Evolutionary conservation across 345 rosid genomes (phyloP).

Genomic region (Turritis glabra): DNA sequence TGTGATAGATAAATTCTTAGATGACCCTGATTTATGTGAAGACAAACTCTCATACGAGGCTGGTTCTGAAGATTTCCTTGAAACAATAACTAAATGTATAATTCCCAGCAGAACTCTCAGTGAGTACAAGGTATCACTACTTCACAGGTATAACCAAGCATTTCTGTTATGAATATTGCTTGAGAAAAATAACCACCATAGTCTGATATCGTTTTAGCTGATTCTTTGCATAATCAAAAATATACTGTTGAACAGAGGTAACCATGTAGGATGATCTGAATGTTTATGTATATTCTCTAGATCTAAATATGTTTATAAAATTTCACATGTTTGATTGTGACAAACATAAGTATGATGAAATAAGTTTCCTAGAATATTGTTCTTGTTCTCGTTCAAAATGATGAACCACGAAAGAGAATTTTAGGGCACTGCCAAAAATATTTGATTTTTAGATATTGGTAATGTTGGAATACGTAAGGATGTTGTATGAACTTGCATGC

Average conservation of each 20-base stretch:
- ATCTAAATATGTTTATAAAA: constrained; percentile 5
- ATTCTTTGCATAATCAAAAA: constrained; percentile 7
- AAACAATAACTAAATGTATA: constrained; percentile 60
- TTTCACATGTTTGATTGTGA: constrained; percentile 17
- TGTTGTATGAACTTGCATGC: constrained; percentile 46
- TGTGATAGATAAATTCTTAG: constrained; percentile 83
- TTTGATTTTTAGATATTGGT: constrained; percentile 8
- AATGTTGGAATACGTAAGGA: constrained; percentile 20
- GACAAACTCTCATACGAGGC: constrained; percentile 82
- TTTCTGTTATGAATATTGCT: not conserved
- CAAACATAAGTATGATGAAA: constrained; percentile 19
- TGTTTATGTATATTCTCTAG: not conserved
- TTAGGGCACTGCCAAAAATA: constrained; percentile 17
- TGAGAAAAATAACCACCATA: constrained; percentile 10
- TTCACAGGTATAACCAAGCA: constrained; percentile 51
- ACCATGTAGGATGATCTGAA: constrained; percentile 5
- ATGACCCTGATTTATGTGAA: constrained; percentile 81
- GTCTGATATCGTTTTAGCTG: constrained; percentile 11
- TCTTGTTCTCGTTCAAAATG: constrained; percentile 7
- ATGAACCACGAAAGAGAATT: constrained; percentile 13
- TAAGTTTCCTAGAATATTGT: constrained; percentile 6
- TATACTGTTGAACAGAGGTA: constrained; percentile 16
- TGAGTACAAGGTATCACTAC: constrained; percentile 60
- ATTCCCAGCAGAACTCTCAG: constrained; percentile 58
- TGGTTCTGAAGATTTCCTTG: constrained; percentile 83